A percentile compares a stretch with the other conserved stretches of the same genome.
These are phyloP conservation scores for Plantago coronopus DNA, from an alignment of 305 asterid species.

Conservation along the genomic window DNA sequence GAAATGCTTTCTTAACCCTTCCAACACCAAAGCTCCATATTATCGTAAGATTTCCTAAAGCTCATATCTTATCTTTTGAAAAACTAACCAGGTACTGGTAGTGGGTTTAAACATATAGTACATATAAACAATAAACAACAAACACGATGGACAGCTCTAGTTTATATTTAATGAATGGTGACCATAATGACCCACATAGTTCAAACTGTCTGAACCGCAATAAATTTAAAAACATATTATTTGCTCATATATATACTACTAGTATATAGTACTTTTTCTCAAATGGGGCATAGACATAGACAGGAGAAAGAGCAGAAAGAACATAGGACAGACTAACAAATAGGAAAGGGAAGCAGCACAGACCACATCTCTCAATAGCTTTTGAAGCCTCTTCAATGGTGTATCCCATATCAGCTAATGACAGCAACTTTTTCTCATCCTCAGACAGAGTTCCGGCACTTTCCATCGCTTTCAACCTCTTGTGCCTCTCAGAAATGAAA, in stretches of 20 bases:
- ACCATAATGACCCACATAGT: neutral
- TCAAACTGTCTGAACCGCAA: neutral
- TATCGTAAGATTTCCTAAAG: too few species aligned
- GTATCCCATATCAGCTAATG: slow-evolving; percentile 74
- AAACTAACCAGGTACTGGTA: too few species aligned
- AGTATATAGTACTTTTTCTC: too few species aligned
- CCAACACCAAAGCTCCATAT: too few species aligned
- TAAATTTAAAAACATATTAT: too few species aligned
- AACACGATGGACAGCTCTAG: neutral
- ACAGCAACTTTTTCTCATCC: slow-evolving; percentile 38
- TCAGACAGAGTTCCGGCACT: slow-evolving; percentile 42
- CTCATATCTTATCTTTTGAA: too few species aligned
- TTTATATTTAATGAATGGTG: neutral
- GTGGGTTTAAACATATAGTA: neutral
- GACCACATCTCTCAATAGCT: slow-evolving; percentile 87
- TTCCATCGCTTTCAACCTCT: slow-evolving; percentile 38
- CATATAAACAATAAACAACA: neutral
- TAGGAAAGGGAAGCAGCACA: slow-evolving; percentile 16
- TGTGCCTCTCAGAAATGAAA: slow-evolving; percentile 48
- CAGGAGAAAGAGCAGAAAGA: neutral
- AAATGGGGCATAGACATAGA: neutral
- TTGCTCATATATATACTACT: too few species aligned
- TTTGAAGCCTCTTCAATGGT: slow-evolving; percentile 52
- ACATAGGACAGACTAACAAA: neutral
- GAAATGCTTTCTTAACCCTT: too few species aligned